phyloP scores from a whole-genome alignment of 2,329 filamentous ascomycete species.

The Ceratocystis papillata region DNA sequence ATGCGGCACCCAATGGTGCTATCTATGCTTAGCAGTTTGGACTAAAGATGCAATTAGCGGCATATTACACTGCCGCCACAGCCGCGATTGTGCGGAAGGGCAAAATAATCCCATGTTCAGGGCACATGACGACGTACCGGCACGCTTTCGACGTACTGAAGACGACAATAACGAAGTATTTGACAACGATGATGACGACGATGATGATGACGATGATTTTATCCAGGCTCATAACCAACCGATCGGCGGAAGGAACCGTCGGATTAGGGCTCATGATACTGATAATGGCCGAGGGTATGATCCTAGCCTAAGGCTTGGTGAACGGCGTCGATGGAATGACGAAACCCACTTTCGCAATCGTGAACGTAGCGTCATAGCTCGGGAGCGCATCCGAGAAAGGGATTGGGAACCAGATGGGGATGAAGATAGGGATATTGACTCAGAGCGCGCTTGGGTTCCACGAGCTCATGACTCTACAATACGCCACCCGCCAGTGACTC shows the following conservation, averaged over 20 bases:
- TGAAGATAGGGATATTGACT: not conserved
- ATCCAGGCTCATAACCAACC: not conserved
- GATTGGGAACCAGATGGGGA: not conserved
- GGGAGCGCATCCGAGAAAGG: not conserved
- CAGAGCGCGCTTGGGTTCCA: not conserved
- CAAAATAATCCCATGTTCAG: slow-evolving; percentile 13
- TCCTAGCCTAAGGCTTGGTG: not conserved
- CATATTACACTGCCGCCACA: slow-evolving; percentile 14
- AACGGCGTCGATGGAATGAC: not conserved
- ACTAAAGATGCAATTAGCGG: slow-evolving; percentile 26
- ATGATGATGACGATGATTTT: not conserved
- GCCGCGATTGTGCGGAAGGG: slow-evolving; percentile 11
- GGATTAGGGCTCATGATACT: not conserved
- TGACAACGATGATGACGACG: not conserved
- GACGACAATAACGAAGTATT: slow-evolving; percentile 10
- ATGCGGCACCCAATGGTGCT: slow-evolving; percentile 36
- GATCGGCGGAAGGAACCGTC: not conserved
- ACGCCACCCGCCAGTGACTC: not conserved
- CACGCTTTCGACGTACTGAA: slow-evolving; percentile 6
- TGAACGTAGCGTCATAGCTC: not conserved
- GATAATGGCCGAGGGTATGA: not conserved
- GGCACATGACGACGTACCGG: slow-evolving; percentile 5
- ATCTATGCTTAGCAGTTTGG: slow-evolving; percentile 32
- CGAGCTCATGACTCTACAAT: not conserved
- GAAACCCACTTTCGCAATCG: not conserved